phyloP scores from a whole-genome alignment of 371 early-diverging fungal genomes.

The Mortierella sp. region DNA sequence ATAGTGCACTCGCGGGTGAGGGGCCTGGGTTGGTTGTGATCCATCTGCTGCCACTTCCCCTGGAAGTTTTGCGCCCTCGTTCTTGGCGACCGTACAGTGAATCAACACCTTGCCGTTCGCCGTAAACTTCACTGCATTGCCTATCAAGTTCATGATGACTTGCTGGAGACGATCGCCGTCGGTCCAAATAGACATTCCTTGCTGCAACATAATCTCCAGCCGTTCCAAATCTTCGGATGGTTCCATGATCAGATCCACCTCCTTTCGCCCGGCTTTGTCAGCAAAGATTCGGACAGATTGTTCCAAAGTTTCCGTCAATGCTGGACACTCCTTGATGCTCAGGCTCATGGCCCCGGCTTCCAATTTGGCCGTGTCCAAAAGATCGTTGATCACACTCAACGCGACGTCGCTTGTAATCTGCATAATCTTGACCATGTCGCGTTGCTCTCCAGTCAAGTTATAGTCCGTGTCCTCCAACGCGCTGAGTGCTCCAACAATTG shows the following conservation, averaged over 20 bases:
- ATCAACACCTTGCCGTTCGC: conserved; percentile 44
- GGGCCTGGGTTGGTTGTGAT: not conserved
- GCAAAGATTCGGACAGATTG: conserved; percentile 57
- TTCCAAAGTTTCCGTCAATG: conserved; percentile 31
- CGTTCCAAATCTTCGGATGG: conserved; percentile 32
- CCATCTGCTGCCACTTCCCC: not conserved
- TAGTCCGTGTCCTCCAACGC: conserved; percentile 56
- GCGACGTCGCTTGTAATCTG: conserved; percentile 61
- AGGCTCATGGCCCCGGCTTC: conserved; percentile 65
- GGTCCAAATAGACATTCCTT: conserved; percentile 42
- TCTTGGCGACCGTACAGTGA: conserved; percentile 16
- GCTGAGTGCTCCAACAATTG: conserved; percentile 58
- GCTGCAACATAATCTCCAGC: conserved; percentile 23
- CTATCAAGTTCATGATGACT: conserved; percentile 58
- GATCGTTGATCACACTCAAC: conserved; percentile 68
- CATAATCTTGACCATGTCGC: conserved; percentile 61
- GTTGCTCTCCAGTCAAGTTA: conserved; percentile 59
- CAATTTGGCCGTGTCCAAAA: conserved; percentile 69
- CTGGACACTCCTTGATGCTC: conserved; percentile 48
- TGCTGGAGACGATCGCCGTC: conserved; percentile 56
- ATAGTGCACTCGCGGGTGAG: conserved; percentile 13
- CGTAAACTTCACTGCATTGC: conserved; percentile 60
- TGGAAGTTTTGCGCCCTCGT: not conserved
- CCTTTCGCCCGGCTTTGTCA: conserved; percentile 56
- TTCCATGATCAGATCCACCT: conserved; percentile 54